Base-by-base conservation (phyloP, 1,284 basidiomycete species). In the Cryptococcus sp. region DNA sequence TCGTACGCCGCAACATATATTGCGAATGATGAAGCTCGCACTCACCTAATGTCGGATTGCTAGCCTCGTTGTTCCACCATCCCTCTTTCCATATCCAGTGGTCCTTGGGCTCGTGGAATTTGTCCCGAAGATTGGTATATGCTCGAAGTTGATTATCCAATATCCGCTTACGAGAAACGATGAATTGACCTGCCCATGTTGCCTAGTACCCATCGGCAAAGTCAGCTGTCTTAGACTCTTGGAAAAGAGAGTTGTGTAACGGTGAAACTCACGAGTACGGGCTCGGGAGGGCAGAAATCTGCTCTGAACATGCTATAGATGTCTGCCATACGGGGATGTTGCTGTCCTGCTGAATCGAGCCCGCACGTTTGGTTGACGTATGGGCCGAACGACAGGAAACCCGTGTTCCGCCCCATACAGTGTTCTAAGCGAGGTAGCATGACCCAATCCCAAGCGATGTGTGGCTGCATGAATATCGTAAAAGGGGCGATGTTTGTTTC, bases 381-480 rank as follows among this genome's bases (percentile, higher is more conserved):
- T 23, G 74, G 73, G 1, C 76, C 75, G 54, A 78, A 67, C 2
- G 68, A 71, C 22, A 76, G 43, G 57, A 78, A 79, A 0, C 75
- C 78, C 0, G 72, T 74, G 2, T 58, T 49, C 10, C 57, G 38
- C 1, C 41, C 22, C 10, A 76, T 46, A 15, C 66, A 45, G 5
- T 47, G 58, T 26, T 69, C 51, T 10, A 79, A 49, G 0, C 77
- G 69, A 1, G 75, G 72, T n/a, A 59, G 29, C 19, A 75, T 70
- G 38, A 76, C 62, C 67, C 67, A 72, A 29, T 72, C 56, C 78
- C 76, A 78, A 0, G 77, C 76, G 17, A 78, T 46, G 40, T 79
- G 76, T 5, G 78, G 77, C 61, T 78, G 76, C 46, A 78, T 63
- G 58, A 78, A 77, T 29, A 75, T 65, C 8, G 76, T 77, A 39